Percentiles rank a stretch among this genome's conserved stretches.
Conservation (phyloP, 140 eudicot genomes). For the Senecio squalidus region DNA sequence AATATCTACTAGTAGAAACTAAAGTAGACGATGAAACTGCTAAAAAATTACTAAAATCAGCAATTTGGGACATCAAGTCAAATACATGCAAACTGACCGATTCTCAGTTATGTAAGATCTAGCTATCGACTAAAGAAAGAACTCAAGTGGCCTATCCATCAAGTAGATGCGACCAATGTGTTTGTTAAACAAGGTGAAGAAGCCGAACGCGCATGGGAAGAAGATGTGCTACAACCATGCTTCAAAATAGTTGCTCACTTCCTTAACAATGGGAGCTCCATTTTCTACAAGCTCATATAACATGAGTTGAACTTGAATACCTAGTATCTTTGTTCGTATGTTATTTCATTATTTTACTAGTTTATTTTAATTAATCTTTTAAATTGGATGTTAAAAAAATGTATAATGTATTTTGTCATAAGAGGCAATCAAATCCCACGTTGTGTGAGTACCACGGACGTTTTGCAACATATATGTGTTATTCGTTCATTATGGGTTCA, state of each 20-base stretch:
- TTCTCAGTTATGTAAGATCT: constrained; percentile 23
- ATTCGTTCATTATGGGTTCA: no score
- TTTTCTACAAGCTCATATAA: background rate
- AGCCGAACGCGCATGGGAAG: constrained; percentile 17
- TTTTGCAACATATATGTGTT: no score
- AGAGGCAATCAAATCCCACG: no score
- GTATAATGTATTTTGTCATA: no score
- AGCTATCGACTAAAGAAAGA: constrained; percentile 17
- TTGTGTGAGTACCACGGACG: no score
- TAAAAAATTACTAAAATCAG: constrained; percentile 11
- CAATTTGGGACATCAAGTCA: constrained; percentile 30
- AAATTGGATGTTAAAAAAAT: no score
- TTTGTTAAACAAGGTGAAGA: constrained; percentile 4
- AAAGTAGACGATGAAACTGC: background rate
- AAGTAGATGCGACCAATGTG: constrained; percentile 25
- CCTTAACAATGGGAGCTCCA: background rate
- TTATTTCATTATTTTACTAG: no score
- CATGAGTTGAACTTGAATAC: no score
- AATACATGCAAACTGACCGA: constrained; percentile 21
- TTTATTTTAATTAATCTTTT: no score
- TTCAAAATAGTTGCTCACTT: constrained; percentile 5
- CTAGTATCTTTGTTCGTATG: no score
- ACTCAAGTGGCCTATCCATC: constrained; percentile 23
- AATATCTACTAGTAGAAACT: constrained; percentile 6
- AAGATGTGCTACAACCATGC: constrained; percentile 7